Base-by-base conservation (phyloP, 371 early-diverging fungal species). In the Mucor saturninus region DNA sequence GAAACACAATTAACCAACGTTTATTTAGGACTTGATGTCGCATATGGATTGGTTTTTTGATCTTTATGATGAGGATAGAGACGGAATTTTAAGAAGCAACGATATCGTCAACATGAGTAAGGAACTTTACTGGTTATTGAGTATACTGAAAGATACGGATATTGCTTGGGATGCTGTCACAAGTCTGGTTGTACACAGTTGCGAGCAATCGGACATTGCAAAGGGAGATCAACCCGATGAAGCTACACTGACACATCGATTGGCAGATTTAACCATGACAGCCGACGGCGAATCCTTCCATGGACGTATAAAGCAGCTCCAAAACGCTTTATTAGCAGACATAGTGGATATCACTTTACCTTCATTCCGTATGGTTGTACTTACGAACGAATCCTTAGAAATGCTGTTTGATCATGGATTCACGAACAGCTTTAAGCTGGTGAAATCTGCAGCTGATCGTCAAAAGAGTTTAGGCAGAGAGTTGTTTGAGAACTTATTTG, bases 101-200 rank as follows among this genome's bases (percentile, higher is more conserved):
- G 93, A 95, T 64, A 83, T 93, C 37, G 81, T 94, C 56, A 84
- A 87, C 46, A 79, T 95, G 69, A 91, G 93, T 4, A 96, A 96
- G 74, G 88, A 89, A 51, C 67, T 96, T 4, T 78, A 95, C 35
- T 92, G 88, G 67, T 68, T 93, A 7, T 75, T 72, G 14, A 48
- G 65, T 7, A 31, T 61, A 0, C 21, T 64, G 2, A 67, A 65
- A 50, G 72, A 64, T 26, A 54, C 37, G 13, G 54, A 61, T 5
- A 67, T 72, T 30, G 72, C 72, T 0, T 72, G 72, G 72, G 72
- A 72, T 45, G 64, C 72, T 4, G 67, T 64, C 1, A 67, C 64
- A 13, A 72, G 61, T 28, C 43, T 72, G 0, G 67, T 72, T 10
- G 56, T 72, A 32, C 61, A 67, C 11, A 72, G 71, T 6, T 83